Percentiles rank a stretch among this genome's conserved stretches.
These are phyloP conservation scores for Fusarium sp. DNA, from an alignment of 2,329 filamentous ascomycete species.

Conservation along the genomic window DNA sequence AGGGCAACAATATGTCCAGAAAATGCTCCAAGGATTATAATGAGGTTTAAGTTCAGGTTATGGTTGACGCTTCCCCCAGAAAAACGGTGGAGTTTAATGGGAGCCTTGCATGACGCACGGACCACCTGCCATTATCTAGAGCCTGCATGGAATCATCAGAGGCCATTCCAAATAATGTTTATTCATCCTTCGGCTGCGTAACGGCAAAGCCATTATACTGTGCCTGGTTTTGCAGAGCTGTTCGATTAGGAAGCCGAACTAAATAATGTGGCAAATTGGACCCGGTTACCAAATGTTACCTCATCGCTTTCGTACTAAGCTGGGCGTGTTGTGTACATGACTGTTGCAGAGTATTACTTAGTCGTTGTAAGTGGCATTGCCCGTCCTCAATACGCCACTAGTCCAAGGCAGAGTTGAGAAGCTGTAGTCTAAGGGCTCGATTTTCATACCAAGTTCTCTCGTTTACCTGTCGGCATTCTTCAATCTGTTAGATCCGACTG, in stretches of 20 bases:
- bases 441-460: background rate
- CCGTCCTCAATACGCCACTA: background rate
- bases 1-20: background rate
- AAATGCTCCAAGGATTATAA: background rate
- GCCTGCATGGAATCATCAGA: conserved; percentile 12
- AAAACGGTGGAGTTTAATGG: conserved; percentile 8
- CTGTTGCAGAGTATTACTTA: background rate
- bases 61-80: conserved; percentile 4
- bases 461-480: background rate
- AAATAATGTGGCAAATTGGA: background rate
- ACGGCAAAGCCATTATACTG: conserved; percentile 21
- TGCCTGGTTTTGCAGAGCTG: background rate
- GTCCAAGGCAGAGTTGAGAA: background rate
- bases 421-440: background rate
- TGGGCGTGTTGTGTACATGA: background rate
- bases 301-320: background rate
- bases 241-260: background rate
- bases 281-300: background rate
- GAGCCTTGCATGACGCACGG: conserved; percentile 18
- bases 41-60: conserved; percentile 5
- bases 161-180: conserved; percentile 20
- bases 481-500: background rate
- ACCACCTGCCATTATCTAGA: background rate
- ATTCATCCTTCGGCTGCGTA: conserved; percentile 15
- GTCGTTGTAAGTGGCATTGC: background rate